Conservation (phyloP, 805 yeast genomes). For the Ogataea trehaloabstinens region DNA sequence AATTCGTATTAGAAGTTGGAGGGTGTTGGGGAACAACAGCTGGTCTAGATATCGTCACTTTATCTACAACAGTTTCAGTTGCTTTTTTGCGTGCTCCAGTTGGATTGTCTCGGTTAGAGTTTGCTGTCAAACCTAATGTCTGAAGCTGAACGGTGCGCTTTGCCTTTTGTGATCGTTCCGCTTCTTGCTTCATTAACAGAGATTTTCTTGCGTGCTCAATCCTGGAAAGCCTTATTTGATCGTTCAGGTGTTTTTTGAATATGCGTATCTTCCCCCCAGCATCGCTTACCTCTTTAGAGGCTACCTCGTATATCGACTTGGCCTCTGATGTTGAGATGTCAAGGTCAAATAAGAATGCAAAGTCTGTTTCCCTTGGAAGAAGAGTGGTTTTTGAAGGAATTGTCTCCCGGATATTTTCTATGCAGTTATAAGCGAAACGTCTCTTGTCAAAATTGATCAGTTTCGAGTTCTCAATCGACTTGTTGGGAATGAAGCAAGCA, state of each 20-base stretch:
- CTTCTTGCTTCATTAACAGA: slow-evolving; percentile 27
- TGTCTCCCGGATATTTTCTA: slow-evolving; percentile 52
- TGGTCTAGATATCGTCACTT: slow-evolving; percentile 5
- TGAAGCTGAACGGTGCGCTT: slow-evolving; percentile 2
- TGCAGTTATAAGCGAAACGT: slow-evolving; percentile 61
- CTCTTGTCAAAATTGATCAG: slow-evolving; percentile 85
- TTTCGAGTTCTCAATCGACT: slow-evolving; percentile 59
- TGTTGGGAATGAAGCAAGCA: slow-evolving; percentile 75
- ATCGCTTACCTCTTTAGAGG: slow-evolving; percentile 42
- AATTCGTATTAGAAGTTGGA: slow-evolving; percentile 6
- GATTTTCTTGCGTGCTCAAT: slow-evolving; percentile 41
- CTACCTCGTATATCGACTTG: slow-evolving; percentile 39
- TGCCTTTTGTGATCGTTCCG: slow-evolving; percentile 11
- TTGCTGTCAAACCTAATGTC: background rate
- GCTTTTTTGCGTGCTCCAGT: background rate
- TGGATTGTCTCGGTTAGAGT: background rate
- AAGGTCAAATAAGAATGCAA: slow-evolving; percentile 52
- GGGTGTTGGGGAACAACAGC: slow-evolving; percentile 6
- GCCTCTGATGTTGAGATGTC: slow-evolving; percentile 36
- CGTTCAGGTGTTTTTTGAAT: slow-evolving; percentile 44
- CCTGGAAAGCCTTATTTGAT: slow-evolving; percentile 50
- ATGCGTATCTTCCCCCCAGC: slow-evolving; percentile 37
- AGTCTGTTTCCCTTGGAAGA: slow-evolving; percentile 38
- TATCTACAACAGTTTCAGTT: slow-evolving; percentile 1
- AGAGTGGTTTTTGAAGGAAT: slow-evolving; percentile 25